Percentiles rank a stretch among this genome's conserved stretches.
Conservation (phyloP, 805 yeast species). For the Candida tallmaniae region DNA sequence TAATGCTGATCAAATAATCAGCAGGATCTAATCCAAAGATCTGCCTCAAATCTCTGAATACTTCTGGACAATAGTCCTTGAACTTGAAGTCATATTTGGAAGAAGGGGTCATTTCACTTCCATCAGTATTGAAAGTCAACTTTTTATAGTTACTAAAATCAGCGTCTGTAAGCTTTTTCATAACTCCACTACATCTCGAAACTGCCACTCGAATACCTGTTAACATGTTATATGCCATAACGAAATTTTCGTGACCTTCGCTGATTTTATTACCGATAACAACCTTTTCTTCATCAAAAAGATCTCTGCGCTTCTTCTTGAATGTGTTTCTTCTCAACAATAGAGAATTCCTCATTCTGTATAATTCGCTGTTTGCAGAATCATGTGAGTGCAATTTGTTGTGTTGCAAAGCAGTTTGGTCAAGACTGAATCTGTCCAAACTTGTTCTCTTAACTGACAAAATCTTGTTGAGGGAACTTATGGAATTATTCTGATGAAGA, state of each 20-base stretch:
- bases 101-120: constrained; percentile 87
- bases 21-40: constrained; percentile 91
- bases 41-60: constrained; percentile 78
- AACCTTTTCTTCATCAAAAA: constrained; percentile 51
- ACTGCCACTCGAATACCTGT: constrained; percentile 96
- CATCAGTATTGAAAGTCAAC: constrained; percentile 79
- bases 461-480: constrained; percentile 4
- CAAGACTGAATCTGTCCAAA: constrained; percentile 3
- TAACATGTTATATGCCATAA: constrained; percentile 94
- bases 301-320: constrained; percentile 38
- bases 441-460: constrained; percentile 6
- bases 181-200: constrained; percentile 82
- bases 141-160: constrained; percentile 76
- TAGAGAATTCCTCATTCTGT: constrained; percentile 47
- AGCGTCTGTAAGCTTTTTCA: constrained; percentile 62
- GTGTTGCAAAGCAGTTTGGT: too few species aligned
- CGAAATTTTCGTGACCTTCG: constrained; percentile 91
- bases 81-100: constrained; percentile 94
- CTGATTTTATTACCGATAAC: constrained; percentile 76
- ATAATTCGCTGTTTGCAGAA: constrained; percentile 38
- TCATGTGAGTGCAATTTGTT: constrained; percentile 13
- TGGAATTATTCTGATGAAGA: not conserved
- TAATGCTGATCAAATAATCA: constrained; percentile 86
- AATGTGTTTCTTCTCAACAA: constrained; percentile 38
- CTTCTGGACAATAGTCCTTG: constrained; percentile 94